Base-by-base conservation (phyloP, 2,329 filamentous ascomycete species). In the Penicillium rolfsii region DNA sequence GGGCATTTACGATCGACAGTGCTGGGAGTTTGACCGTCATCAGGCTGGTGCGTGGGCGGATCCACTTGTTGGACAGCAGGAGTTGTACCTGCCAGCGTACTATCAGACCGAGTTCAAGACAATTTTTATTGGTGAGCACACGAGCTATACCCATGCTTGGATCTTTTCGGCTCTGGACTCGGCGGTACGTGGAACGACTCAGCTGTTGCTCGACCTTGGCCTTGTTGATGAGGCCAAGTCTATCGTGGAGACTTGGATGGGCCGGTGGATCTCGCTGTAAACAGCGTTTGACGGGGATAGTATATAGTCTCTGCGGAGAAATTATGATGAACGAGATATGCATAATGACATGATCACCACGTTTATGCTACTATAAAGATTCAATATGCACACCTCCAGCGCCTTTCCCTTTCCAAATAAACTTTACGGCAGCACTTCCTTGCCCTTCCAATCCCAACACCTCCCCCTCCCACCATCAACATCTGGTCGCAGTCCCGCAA, bases 91-190 rank as follows among this genome's bases (percentile, higher is more conserved):
- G 8, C 89, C 89, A 0, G 85, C 88, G n/a, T 91, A 90, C 70
- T 90, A 89, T 69, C 84, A 87, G 70, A 91, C 88, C 0, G 85
- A 91, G 73, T 83, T 82, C 64, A 85, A 87, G 52, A 87, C 88
- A n/a, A 85, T 91, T 36, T 90, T 90, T 61, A 79, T 89, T 5
- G 85, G 85, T 2, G 89, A 91, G 72, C 88, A 91, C 70, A 90
- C 88, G 0, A 85, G 83, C 6, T 90, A 88, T 70, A 91, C 89
- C 0, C 89, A 91, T 69, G 88, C 87, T 1, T 75, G 73, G 73
- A 74, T 74, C 12, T 74, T 73, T 33, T 85, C 83, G 2, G 88
- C 89, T 0, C 76, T 91, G 4, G 88, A 91, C 70, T 88, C 85
- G 11, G 88, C 86, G 0, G 84, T 91, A 1, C 79, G 89, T 1